These are phyloP conservation scores for Boeremia exigua DNA, from an alignment of 2,329 filamentous ascomycete genomes.

Conservation along the genomic window DNA sequence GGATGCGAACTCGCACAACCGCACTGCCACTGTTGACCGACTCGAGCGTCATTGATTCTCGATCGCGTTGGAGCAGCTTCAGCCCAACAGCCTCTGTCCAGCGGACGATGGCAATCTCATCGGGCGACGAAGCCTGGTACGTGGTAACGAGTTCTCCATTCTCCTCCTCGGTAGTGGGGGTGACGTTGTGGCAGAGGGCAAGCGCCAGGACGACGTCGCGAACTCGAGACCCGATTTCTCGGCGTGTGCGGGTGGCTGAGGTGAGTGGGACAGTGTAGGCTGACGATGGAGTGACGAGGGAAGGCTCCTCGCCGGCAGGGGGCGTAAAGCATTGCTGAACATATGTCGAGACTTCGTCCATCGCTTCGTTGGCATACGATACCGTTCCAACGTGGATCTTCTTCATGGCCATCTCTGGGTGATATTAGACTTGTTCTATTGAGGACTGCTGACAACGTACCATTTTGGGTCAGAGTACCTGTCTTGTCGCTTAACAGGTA, in stretches of 20 bases:
- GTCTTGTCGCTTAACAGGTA: slow-evolving; percentile 98
- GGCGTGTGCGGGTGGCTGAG: slow-evolving; percentile 78
- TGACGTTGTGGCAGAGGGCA: slow-evolving; percentile 96
- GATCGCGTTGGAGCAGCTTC: slow-evolving; percentile 82
- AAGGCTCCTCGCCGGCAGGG: slow-evolving; percentile 37
- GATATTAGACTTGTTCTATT: slow-evolving; percentile 26
- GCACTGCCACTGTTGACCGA: slow-evolving; percentile 74
- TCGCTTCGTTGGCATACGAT: slow-evolving; percentile 96
- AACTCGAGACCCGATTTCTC: slow-evolving; percentile 93
- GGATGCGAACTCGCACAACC: slow-evolving; percentile 83
- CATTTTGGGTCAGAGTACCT: slow-evolving; percentile 94
- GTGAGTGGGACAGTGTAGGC: slow-evolving; percentile 66
- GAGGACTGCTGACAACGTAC: slow-evolving; percentile 44
- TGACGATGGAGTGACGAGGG: slow-evolving; percentile 77
- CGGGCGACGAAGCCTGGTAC: slow-evolving; percentile 96
- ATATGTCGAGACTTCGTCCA: slow-evolving; percentile 93
- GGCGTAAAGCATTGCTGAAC: slow-evolving; percentile 80
- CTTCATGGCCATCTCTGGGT: slow-evolving; percentile 89
- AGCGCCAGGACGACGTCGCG: slow-evolving; percentile 91
- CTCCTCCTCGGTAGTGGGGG: slow-evolving; percentile 84
- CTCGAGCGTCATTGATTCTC: slow-evolving; percentile 82
- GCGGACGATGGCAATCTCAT: slow-evolving; percentile 96
- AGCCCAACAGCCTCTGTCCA: slow-evolving; percentile 95
- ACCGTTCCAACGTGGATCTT: slow-evolving; percentile 98
- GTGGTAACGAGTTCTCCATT: slow-evolving; percentile 77